Base-by-base conservation (phyloP, 2,329 filamentous ascomycete genomes). In the Exophiala aquamarina region DNA sequence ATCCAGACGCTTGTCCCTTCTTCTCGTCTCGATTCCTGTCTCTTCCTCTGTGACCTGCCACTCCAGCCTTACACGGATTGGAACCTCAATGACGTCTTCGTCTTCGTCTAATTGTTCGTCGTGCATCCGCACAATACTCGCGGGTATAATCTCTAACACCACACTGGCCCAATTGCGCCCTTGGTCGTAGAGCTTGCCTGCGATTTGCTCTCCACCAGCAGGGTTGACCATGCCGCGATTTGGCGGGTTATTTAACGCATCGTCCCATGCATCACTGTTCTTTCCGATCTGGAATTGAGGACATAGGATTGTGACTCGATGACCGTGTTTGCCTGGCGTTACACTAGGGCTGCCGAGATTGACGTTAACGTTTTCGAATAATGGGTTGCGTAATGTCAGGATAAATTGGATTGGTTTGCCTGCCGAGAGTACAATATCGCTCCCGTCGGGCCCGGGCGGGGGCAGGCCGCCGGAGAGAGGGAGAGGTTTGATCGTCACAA, bases 81-180 rank as follows among this genome's bases (percentile, higher is more conserved):
- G 92, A 58, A 98, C 92, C 75, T 98, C 93, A 33, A 97, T 68
- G 21, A 84, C 70, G 61, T 84, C 78, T 46, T 83, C 78, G 50
- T 83, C 81, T 38, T 78, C 75, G 20, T 68, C 66, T 10, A 70
- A 44, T 29, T 60, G 63, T 3, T 63, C 64, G 41, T 34, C 45
- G 37, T 47, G 56, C 52, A 35, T 52, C 31, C 50, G 59, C 54
- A 33, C 57, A 52, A 45, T 51, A 56, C 58, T 45, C 36, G 66
- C 76, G 60, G 61, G 91, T 81, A 96, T 81, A 11, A 98, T 86
- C 66, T 98, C 93, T 19, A 98, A 76, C 15, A 96, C 87, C 9
- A 98, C 89, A 56, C 85, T 93, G 13, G 93, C 93, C 88, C 91
- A 96, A 66, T 97, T 98, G 28, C 91, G 78, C 0, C 91, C 92